Percentiles rank a stretch among this genome's conserved stretches.
These are phyloP conservation scores for Volvox reticuliferus DNA, from an alignment of 139 green algal species.

Conservation along the genomic window DNA sequence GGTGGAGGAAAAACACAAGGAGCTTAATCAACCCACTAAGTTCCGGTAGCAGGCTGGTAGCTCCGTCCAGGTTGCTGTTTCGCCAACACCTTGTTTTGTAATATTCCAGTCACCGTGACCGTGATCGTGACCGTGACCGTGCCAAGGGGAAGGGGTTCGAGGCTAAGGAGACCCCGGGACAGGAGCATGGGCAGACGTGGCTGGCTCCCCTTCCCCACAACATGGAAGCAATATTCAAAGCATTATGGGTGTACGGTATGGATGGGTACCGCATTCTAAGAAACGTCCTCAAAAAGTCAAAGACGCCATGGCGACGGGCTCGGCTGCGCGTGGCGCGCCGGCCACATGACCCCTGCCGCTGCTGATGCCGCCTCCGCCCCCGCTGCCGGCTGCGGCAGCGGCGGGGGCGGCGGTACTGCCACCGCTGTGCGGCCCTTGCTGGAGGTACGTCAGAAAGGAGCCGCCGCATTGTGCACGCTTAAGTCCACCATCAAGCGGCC, in stretches of 20 bases:
- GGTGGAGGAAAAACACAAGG: too few species aligned
- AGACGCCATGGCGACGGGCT: not conserved
- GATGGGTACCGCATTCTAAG: not conserved
- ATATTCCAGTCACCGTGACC: too few species aligned
- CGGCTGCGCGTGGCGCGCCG: not conserved
- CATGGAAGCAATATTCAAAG: not conserved
- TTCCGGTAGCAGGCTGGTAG: not conserved
- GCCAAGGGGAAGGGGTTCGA: too few species aligned
- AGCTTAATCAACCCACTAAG: too few species aligned
- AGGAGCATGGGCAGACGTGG: too few species aligned
- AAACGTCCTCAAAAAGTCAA: not conserved
- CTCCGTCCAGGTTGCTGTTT: not conserved
- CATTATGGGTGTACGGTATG: not conserved
- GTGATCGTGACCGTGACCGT: too few species aligned
- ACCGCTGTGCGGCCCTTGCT: not conserved
- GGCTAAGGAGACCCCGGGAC: too few species aligned
- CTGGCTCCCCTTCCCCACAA: not conserved
- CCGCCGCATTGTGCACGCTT: conserved; percentile 16
- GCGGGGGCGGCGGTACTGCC: too few species aligned
- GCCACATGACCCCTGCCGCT: not conserved
- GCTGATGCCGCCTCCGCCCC: not conserved
- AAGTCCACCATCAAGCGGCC: not conserved
- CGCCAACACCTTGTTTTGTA: too few species aligned
- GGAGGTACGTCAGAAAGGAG: conserved; percentile 14
- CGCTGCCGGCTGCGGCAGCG: not conserved